Conservation (phyloP, 192 early-diverging fungal species). For the Chytriomyces hyalinus region DNA sequence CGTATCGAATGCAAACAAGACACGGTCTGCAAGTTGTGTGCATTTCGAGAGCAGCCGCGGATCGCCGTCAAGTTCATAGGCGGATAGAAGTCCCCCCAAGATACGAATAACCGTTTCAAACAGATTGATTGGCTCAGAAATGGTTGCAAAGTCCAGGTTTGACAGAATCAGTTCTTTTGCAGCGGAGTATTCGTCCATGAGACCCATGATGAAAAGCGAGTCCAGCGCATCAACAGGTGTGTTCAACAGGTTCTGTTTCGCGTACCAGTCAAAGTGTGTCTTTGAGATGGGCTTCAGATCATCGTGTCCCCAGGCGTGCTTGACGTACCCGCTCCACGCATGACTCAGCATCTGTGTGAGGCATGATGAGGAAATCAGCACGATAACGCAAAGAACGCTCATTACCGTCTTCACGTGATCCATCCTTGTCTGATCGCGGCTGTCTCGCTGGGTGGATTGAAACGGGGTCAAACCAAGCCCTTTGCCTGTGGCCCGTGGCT, state of each 20-base stretch:
- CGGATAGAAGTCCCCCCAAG: slow-evolving; percentile 78
- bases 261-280: slow-evolving; percentile 44
- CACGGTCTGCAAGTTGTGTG: slow-evolving; percentile 65
- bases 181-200: slow-evolving; percentile 76
- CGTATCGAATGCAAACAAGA: slow-evolving; percentile 80
- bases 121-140: slow-evolving; percentile 58
- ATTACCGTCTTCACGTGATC: slow-evolving; percentile 8
- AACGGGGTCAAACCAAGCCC: slow-evolving; percentile 18
- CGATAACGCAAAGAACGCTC: no score
- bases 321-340: slow-evolving; percentile 73
- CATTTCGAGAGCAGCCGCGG: slow-evolving; percentile 71
- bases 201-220: slow-evolving; percentile 83
- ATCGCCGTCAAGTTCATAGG: slow-evolving; percentile 83
- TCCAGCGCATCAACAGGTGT: slow-evolving; percentile 88
- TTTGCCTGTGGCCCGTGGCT: no score
- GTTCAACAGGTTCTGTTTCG: slow-evolving; percentile 20
- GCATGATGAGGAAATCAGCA: no score
- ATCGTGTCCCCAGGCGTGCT: slow-evolving; percentile 81
- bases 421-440: slow-evolving; percentile 10
- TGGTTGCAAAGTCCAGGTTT: slow-evolving; percentile 55
- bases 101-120: slow-evolving; percentile 87
- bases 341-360: slow-evolving; percentile 9
- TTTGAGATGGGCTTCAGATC: slow-evolving; percentile 45
- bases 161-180: slow-evolving; percentile 68
- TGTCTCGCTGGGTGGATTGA: background rate